Evolutionary conservation across 352 stramenopile genomes (phyloP).

Genomic region (Pythium vanterpoolii): DNA sequence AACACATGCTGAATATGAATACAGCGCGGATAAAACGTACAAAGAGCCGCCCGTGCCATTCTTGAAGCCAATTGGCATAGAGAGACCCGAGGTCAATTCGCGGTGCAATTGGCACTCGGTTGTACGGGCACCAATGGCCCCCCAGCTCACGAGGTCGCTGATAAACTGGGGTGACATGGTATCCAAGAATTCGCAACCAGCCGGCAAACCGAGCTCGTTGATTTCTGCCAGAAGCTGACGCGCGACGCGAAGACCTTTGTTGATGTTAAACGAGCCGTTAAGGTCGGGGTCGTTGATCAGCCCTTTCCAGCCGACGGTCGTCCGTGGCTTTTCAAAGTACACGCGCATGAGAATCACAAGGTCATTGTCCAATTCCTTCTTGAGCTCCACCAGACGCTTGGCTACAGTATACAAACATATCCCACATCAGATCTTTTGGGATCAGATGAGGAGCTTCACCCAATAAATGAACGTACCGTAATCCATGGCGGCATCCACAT

Average conservation of each 20-base stretch:
- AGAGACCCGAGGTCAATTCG: slow-evolving; percentile 86
- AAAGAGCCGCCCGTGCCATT: slow-evolving; percentile 86
- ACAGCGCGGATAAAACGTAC: slow-evolving; percentile 22
- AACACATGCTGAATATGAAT: neutral
- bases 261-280: slow-evolving; percentile 90
- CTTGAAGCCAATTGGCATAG: slow-evolving; percentile 91
- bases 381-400: slow-evolving; percentile 60
- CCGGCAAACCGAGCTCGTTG: slow-evolving; percentile 84
- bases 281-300: slow-evolving; percentile 91
- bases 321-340: slow-evolving; percentile 91
- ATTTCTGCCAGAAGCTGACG: slow-evolving; percentile 82
- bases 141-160: slow-evolving; percentile 87
- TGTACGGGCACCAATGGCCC: slow-evolving; percentile 87
- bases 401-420: slow-evolving; percentile 19
- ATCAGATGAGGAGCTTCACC: neutral
- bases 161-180: slow-evolving; percentile 91
- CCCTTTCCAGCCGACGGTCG: slow-evolving; percentile 88
- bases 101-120: slow-evolving; percentile 89
- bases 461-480: slow-evolving; percentile 35
- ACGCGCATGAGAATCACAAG: slow-evolving; percentile 89
- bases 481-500: slow-evolving; percentile 82
- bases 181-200: slow-evolving; percentile 87
- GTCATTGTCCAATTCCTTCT: slow-evolving; percentile 77
- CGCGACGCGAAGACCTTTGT: slow-evolving; percentile 84
- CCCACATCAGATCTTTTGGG: neutral